phyloP scores from a whole-genome alignment of 345 rosid genomes.

The Viola odorata region DNA sequence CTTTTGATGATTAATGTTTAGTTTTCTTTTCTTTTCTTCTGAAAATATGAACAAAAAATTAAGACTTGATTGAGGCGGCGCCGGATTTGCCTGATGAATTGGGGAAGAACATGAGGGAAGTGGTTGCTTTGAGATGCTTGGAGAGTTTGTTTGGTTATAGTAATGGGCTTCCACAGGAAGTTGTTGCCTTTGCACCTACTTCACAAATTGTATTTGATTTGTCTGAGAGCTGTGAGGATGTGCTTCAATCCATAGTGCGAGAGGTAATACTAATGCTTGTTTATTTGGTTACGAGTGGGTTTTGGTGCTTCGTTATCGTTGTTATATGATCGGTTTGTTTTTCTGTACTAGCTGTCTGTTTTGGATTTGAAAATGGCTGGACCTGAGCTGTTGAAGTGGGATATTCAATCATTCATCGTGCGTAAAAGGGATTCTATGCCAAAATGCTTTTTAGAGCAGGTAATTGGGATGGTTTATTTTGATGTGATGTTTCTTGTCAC shows the following conservation, averaged over 20 bases:
- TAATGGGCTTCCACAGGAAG: constrained; percentile 7
- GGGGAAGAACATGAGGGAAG: constrained; percentile 35
- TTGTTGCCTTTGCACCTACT: constrained; percentile 13
- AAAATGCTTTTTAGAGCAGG: constrained; percentile 43
- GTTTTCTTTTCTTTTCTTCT: constrained; percentile 1
- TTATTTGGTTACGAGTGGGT: not conserved
- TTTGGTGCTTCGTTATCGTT: not conserved
- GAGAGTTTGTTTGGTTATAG: constrained; percentile 38
- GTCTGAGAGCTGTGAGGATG: constrained; percentile 42
- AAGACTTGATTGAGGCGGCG: constrained; percentile 42
- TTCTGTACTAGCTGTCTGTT: constrained; percentile 23
- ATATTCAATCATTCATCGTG: constrained; percentile 37
- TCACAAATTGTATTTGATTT: constrained; percentile 24
- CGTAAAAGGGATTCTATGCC: constrained; percentile 50
- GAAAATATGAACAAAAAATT: not conserved
- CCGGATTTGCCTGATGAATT: constrained; percentile 29
- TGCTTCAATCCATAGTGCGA: constrained; percentile 29
- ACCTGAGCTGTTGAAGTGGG: constrained; percentile 40
- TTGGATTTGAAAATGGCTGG: constrained; percentile 29
- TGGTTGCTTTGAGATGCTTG: constrained; percentile 53
- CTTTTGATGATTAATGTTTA: not conserved
- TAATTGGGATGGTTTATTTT: constrained; percentile 9
- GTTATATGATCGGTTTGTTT: not conserved
- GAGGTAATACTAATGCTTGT: constrained; percentile 22
- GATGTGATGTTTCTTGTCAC: constrained; percentile 4